Percentiles rank a stretch among this genome's conserved stretches.
phyloP scores from a whole-genome alignment of 305 asterid genomes.

The Striga hermonthica region DNA sequence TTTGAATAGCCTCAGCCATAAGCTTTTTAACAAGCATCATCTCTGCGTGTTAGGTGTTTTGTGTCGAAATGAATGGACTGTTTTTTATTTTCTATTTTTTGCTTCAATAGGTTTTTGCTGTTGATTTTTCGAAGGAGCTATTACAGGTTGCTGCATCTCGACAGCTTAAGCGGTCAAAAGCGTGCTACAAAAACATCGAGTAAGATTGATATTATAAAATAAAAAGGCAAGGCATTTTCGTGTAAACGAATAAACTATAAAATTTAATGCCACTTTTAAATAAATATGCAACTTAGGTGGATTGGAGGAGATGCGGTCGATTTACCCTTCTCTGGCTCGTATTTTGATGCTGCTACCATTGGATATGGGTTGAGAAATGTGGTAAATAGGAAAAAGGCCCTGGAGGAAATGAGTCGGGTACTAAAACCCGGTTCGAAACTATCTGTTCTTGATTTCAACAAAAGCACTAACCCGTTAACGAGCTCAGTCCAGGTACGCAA shows the following conservation, averaged over 20 bases:
- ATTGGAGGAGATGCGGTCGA: conserved; percentile 74
- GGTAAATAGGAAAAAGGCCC: conserved; percentile 56
- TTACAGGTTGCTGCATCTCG: conserved; percentile 66
- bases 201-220: conserved; percentile 32
- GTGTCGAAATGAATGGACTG: too few relatives aligned
- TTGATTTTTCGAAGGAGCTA: conserved; percentile 87
- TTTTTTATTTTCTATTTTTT: neutral
- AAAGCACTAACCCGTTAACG: conserved; percentile 49
- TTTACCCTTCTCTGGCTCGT: conserved; percentile 65
- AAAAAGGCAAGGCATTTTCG: neutral
- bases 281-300: conserved; percentile 55
- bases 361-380: conserved; percentile 83
- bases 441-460: conserved; percentile 83
- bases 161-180: conserved; percentile 51
- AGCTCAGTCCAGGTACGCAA: conserved; percentile 60
- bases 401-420: conserved; percentile 69
- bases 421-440: conserved; percentile 68
- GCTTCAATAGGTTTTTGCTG: conserved; percentile 62
- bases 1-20: too few relatives aligned
- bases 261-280: neutral
- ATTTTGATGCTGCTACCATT: conserved; percentile 79
- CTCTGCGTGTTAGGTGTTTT: too few relatives aligned
- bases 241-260: neutral
- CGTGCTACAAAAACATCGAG: conserved; percentile 79
- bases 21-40: too few relatives aligned